These are phyloP conservation scores for Neospora caninum DNA, from an alignment of 169 alveolate genomes.

Conservation along the genomic window DNA sequence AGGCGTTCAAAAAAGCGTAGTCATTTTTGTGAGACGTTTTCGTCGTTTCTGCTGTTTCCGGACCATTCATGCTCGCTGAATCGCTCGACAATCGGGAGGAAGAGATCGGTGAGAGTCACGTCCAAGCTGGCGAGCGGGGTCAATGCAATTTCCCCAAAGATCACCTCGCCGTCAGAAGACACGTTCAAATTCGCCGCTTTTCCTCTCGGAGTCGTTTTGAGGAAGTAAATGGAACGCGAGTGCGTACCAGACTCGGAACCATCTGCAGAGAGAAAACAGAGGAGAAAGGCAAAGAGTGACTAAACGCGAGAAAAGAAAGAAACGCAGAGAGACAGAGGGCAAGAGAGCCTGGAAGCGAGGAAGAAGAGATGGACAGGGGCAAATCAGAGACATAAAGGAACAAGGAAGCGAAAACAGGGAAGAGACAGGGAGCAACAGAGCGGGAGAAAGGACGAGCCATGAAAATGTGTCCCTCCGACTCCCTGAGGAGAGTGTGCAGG, in stretches of 20 bases:
- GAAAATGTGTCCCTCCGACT: no score
- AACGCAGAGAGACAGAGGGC: neutral
- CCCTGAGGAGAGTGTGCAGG: no score
- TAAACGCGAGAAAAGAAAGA: neutral
- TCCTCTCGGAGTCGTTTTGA: slow-evolving; percentile 72
- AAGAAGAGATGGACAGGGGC: no score
- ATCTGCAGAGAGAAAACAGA: neutral
- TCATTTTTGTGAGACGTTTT: neutral
- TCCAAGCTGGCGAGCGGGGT: slow-evolving; percentile 78
- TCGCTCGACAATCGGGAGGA: slow-evolving; percentile 73
- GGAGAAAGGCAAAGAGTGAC: neutral
- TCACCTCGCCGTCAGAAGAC: slow-evolving; percentile 77
- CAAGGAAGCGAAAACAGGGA: neutral
- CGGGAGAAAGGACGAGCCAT: no score
- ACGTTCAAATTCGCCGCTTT: slow-evolving; percentile 72
- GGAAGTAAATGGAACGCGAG: slow-evolving; percentile 69
- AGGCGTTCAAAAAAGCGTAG: no score
- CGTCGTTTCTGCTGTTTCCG: neutral
- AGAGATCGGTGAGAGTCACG: slow-evolving; percentile 76
- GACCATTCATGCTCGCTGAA: slow-evolving; percentile 36
- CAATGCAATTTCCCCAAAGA: slow-evolving; percentile 85
- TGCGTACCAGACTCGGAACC: neutral
- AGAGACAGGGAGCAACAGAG: neutral
- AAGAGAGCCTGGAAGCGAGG: neutral
- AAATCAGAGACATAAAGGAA: no score